Evolutionary conservation across 2,329 filamentous ascomycete genomes (phyloP).

Genomic region (Colletotrichum noveboracense): DNA sequence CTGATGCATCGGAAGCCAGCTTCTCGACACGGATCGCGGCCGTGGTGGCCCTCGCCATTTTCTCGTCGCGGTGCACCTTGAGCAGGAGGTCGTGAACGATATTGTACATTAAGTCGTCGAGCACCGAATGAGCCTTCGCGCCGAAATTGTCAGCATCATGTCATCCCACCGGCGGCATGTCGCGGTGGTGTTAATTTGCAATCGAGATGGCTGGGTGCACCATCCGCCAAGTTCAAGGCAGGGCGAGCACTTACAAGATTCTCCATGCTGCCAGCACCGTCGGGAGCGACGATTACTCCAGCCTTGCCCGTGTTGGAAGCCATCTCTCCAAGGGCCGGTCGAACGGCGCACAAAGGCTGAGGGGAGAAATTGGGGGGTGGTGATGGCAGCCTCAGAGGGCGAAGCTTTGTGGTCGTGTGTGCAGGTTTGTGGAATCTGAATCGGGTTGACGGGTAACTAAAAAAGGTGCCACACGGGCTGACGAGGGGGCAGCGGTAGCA

Average conservation of each 20-base stretch:
- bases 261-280: constrained; percentile 59
- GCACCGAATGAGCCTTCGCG: constrained; percentile 64
- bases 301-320: constrained; percentile 57
- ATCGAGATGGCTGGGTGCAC: neutral
- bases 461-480: constrained; percentile 21
- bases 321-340: constrained; percentile 30
- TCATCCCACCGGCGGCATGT: neutral
- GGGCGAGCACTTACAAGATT: constrained; percentile 59
- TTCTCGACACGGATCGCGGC: constrained; percentile 70
- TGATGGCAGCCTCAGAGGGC: constrained; percentile 16
- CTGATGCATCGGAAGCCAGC: constrained; percentile 60
- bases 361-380: neutral
- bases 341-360: neutral
- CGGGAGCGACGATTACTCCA: constrained; percentile 59
- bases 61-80: constrained; percentile 79
- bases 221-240: neutral
- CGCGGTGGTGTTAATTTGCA: neutral
- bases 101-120: constrained; percentile 79
- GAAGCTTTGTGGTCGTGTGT: constrained; percentile 18
- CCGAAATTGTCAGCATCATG: constrained; percentile 5
- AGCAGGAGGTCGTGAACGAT: constrained; percentile 77
- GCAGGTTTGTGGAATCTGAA: constrained; percentile 18
- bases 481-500: constrained; percentile 3
- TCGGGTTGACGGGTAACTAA: constrained; percentile 21
- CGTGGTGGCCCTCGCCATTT: constrained; percentile 71